Evolutionary conservation across 2,329 filamentous ascomycete species (phyloP).

Genomic region (Botrytis medusae): DNA sequence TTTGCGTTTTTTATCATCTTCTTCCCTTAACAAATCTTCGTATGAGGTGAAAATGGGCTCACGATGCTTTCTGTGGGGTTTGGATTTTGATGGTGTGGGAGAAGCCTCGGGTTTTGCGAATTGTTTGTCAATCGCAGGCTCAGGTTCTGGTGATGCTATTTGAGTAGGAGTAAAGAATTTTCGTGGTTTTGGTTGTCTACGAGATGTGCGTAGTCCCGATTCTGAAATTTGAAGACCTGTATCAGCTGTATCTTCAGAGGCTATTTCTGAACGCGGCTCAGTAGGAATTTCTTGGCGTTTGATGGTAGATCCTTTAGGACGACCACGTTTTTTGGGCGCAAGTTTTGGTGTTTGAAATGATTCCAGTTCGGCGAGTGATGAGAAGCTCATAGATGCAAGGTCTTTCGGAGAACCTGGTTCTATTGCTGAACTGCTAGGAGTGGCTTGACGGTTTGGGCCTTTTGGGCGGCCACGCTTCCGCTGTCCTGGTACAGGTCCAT

Average conservation of each 20-base stretch:
- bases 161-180: neutral
- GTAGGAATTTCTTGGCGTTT: neutral
- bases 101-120: neutral
- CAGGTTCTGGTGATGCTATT: neutral
- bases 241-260: neutral
- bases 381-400: neutral
- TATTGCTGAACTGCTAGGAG: neutral
- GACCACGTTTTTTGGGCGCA: conserved; percentile 17
- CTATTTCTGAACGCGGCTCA: neutral
- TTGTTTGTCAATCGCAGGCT: neutral
- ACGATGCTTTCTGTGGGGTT: neutral
- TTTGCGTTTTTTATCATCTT: conserved; percentile 22
- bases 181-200: conserved; percentile 19
- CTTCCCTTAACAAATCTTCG: conserved; percentile 22
- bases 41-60: conserved; percentile 20
- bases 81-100: neutral
- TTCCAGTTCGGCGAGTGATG: conserved; percentile 12
- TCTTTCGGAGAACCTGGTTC: neutral
- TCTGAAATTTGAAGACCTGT: conserved; percentile 14
- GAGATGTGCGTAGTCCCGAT: conserved; percentile 18
- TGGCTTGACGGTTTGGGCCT: neutral
- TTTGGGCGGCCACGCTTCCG: conserved; percentile 9
- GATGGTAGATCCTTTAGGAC: conserved; percentile 14
- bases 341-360: conserved; percentile 6
- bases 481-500: neutral